Conservation (phyloP, 140 eudicot species). For the Senecio squalidus region DNA sequence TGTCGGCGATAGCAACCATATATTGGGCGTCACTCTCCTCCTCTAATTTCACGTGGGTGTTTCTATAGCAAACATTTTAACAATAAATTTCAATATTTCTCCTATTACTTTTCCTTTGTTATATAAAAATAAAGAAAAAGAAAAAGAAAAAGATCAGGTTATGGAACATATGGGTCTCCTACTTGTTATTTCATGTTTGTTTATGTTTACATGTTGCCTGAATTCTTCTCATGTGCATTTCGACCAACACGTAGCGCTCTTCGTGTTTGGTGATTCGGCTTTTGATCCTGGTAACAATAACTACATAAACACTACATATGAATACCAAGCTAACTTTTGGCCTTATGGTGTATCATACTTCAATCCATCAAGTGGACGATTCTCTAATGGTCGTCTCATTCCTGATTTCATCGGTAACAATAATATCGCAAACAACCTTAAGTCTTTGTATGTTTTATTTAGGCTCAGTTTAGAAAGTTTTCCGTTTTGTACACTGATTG, state of each 20-base stretch:
- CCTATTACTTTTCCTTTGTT: no score
- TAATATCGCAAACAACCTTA: background rate
- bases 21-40: no score
- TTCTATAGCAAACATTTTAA: no score
- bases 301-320: constrained; percentile 37
- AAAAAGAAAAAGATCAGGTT: no score
- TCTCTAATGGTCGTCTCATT: constrained; percentile 53
- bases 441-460: no score
- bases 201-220: constrained; percentile 6
- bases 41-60: no score
- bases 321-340: constrained; percentile 33
- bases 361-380: constrained; percentile 35
- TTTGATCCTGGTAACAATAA: constrained; percentile 44
- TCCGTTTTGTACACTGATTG: background rate
- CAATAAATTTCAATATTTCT: no score
- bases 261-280: constrained; percentile 40
- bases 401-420: constrained; percentile 41
- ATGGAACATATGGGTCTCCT: no score
- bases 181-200: constrained; percentile 10
- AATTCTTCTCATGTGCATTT: constrained; percentile 7
- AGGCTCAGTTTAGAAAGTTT: no score
- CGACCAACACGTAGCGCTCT: constrained; percentile 24
- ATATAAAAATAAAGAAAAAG: no score
- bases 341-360: constrained; percentile 46
- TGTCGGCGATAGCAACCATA: no score